A percentile compares a stretch with the other conserved stretches of the same genome.
phyloP scores from a whole-genome alignment of 805 yeast species.

The Pichia pseudocactophila region DNA sequence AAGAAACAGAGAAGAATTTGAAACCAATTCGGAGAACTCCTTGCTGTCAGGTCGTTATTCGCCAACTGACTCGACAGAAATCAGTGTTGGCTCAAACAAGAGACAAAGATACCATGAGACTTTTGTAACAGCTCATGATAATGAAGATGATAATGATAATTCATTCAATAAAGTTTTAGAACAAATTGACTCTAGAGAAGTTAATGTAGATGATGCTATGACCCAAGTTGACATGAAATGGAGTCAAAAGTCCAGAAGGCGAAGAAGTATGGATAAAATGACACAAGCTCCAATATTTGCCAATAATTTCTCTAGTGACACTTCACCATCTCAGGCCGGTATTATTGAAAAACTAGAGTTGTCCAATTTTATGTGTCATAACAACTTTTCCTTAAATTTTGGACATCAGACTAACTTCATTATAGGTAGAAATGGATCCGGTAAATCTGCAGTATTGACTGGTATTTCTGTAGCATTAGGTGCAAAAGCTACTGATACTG shows the following conservation, averaged over 20 bases:
- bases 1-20: too few species aligned
- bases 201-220: conserved; percentile 22
- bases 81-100: background rate
- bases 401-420: conserved; percentile 81
- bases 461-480: conserved; percentile 85
- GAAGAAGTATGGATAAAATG: conserved; percentile 14
- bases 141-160: background rate
- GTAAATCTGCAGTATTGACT: conserved; percentile 81
- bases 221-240: conserved; percentile 22
- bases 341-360: conserved; percentile 54
- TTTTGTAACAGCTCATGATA: background rate
- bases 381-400: conserved; percentile 60
- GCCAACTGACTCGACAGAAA: too few species aligned
- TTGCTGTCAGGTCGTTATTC: too few species aligned
- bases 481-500: conserved; percentile 79
- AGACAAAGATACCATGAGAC: background rate
- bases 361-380: conserved; percentile 85
- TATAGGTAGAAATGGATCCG: conserved; percentile 86
- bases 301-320: conserved; percentile 13
- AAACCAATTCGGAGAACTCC: too few species aligned
- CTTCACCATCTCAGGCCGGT: conserved; percentile 46
- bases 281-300: conserved; percentile 15
- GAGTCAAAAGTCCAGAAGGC: conserved; percentile 6
- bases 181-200: conserved; percentile 8
- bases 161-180: background rate